Percentiles rank a stretch among this genome's conserved stretches.
Evolutionary conservation across 257 asterid species (phyloP).

Genomic region (Solanum clarkiae): DNA sequence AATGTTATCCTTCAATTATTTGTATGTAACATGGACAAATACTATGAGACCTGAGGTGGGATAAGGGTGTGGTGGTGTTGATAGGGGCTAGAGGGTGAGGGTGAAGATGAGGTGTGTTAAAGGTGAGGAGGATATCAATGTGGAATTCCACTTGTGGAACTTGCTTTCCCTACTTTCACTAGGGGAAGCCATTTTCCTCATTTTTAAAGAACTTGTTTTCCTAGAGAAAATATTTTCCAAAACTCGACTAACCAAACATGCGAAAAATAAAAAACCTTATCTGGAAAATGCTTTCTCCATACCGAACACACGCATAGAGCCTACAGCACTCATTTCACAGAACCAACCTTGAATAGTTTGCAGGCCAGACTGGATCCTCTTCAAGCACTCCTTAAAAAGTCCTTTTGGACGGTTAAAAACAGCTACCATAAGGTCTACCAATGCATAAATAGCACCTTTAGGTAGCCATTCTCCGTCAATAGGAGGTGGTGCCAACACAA

Average conservation of each 20-base stretch:
- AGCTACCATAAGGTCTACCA: slow-evolving; percentile 81
- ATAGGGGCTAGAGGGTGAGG: neutral
- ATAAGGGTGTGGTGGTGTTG: neutral
- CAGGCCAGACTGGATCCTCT: slow-evolving; percentile 80
- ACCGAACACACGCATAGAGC: neutral
- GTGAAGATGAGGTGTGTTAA: neutral
- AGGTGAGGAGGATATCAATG: neutral
- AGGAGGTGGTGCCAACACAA: slow-evolving; percentile 93
- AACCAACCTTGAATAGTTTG: slow-evolving; percentile 68
- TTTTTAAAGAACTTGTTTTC: neutral
- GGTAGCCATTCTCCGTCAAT: slow-evolving; percentile 99
- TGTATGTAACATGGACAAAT: neutral
- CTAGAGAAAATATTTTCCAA: neutral
- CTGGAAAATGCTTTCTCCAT: neutral
- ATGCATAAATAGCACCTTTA: slow-evolving; percentile 83
- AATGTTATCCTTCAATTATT: neutral
- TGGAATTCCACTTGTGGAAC: neutral
- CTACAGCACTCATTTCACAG: neutral
- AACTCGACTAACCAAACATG: neutral
- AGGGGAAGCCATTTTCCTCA: neutral
- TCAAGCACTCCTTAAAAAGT: slow-evolving; percentile 67
- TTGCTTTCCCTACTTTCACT: neutral
- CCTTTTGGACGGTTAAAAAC: slow-evolving; percentile 94
- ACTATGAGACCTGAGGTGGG: neutral
- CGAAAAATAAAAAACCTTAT: neutral